A percentile compares a stretch with the other conserved stretches of the same genome.
These are phyloP conservation scores for Exophiala oligosperma DNA, from an alignment of 2,329 filamentous ascomycete genomes.

Conservation along the genomic window DNA sequence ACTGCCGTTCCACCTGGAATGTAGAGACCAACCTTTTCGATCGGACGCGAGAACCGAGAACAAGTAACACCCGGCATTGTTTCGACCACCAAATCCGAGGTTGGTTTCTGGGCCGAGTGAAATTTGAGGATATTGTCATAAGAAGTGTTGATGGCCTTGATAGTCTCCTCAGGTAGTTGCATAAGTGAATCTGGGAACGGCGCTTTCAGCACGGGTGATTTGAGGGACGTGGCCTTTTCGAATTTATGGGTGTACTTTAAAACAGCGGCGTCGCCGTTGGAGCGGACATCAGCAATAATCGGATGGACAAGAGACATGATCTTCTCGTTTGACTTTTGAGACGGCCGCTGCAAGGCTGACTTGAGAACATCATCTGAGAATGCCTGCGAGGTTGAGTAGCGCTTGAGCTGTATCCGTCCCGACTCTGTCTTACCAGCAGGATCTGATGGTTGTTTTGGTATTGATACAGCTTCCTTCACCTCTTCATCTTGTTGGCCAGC, in stretches of 20 bases:
- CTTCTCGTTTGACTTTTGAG: conserved; percentile 89
- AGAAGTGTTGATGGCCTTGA: conserved; percentile 87
- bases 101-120: conserved; percentile 86
- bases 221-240: conserved; percentile 89
- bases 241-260: conserved; percentile 97
- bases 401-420: conserved; percentile 76
- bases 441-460: conserved; percentile 55
- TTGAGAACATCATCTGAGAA: conserved; percentile 58
- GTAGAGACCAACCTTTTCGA: conserved; percentile 95
- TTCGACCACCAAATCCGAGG: conserved; percentile 79
- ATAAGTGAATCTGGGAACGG: conserved; percentile 85
- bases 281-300: conserved; percentile 84
- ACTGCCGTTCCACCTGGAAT: conserved; percentile 95
- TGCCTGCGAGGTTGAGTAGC: conserved; percentile 62
- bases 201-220: conserved; percentile 82
- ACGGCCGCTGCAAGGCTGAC: conserved; percentile 79
- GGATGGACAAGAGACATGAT: conserved; percentile 89
- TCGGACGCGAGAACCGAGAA: conserved; percentile 86
- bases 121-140: conserved; percentile 95
- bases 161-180: conserved; percentile 79
- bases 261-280: conserved; percentile 81
- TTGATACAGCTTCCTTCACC: conserved; percentile 48
- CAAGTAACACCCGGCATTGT: conserved; percentile 98
- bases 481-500: conserved; percentile 31
- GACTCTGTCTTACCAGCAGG: conserved; percentile 46